Conservation (phyloP, 1,284 basidiomycete species). For the Termitomyces sp. region DNA sequence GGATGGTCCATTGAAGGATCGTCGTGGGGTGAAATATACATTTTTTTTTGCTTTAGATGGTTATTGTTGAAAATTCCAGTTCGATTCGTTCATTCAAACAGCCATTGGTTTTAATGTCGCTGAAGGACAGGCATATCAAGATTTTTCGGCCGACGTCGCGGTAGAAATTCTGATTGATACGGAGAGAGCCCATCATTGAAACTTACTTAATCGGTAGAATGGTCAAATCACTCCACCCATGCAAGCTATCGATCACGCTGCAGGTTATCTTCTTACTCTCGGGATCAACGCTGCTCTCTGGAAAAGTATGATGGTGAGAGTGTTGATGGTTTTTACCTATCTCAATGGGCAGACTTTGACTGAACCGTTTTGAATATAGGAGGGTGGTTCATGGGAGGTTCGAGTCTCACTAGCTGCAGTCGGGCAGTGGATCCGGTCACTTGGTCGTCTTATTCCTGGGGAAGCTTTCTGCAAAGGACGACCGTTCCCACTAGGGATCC, state of each 20-base stretch:
- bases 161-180: neutral
- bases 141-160: conserved; percentile 19
- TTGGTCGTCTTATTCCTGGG: conserved; percentile 41
- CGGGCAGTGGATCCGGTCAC: conserved; percentile 50
- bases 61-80: conserved; percentile 30
- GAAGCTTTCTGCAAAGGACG: conserved; percentile 35
- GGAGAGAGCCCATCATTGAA: neutral
- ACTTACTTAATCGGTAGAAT: neutral
- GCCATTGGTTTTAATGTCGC: conserved; percentile 58
- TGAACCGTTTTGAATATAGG: conserved; percentile 33
- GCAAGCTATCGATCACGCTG: conserved; percentile 61
- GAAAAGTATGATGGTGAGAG: neutral
- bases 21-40: conserved; percentile 42
- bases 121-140: conserved; percentile 45
- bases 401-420: conserved; percentile 54
- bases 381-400: conserved; percentile 61
- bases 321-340: neutral
- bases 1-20: conserved; percentile 54
- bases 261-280: conserved; percentile 56
- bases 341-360: neutral
- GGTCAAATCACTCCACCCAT: conserved; percentile 46
- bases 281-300: conserved; percentile 47
- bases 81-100: conserved; percentile 66
- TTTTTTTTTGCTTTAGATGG: neutral
- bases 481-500: conserved; percentile 30